Evolutionary conservation across 495 filamentous ascomycete genomes (phyloP).

Genomic region (Neurospora sp.): DNA sequence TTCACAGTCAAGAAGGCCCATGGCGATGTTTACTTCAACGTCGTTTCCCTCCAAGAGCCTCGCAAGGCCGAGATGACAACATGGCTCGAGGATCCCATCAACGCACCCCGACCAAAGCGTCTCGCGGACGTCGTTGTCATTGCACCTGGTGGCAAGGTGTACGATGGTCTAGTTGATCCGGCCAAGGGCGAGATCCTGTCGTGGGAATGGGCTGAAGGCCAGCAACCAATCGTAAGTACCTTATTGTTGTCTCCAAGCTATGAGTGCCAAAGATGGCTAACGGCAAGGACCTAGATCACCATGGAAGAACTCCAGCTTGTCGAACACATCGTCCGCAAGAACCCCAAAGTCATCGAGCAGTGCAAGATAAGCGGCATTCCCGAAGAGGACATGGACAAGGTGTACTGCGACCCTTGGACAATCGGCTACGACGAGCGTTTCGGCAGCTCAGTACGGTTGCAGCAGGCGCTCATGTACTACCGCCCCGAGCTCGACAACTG

Average conservation of each 20-base stretch:
- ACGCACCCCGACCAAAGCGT: conserved; percentile 53
- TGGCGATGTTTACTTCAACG: conserved; percentile 72
- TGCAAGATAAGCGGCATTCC: conserved; percentile 82
- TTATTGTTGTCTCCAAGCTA: no score
- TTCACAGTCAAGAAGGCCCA: conserved; percentile 60
- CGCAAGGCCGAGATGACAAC: conserved; percentile 77
- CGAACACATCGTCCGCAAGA: conserved; percentile 68
- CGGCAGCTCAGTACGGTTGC: conserved; percentile 67
- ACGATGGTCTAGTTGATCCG: conserved; percentile 76
- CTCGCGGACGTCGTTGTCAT: conserved; percentile 84
- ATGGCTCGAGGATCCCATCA: conserved; percentile 61
- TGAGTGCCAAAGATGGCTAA: no score
- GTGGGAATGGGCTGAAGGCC: conserved; percentile 69
- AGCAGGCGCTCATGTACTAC: conserved; percentile 96
- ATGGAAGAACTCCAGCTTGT: conserved; percentile 91
- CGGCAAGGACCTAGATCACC: conserved; percentile 50
- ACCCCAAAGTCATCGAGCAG: conserved; percentile 88
- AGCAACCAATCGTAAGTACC: conserved; percentile 70
- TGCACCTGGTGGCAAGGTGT: conserved; percentile 67
- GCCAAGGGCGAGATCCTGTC: conserved; percentile 56
- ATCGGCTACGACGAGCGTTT: conserved; percentile 93
- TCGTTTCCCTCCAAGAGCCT: conserved; percentile 79
- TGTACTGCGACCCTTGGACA: conserved; percentile 87
- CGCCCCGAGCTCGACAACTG: conserved; percentile 75
- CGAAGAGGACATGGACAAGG: conserved; percentile 78